phyloP scores from a whole-genome alignment of 208 protist genomes.

The Leishmania major region DNA sequence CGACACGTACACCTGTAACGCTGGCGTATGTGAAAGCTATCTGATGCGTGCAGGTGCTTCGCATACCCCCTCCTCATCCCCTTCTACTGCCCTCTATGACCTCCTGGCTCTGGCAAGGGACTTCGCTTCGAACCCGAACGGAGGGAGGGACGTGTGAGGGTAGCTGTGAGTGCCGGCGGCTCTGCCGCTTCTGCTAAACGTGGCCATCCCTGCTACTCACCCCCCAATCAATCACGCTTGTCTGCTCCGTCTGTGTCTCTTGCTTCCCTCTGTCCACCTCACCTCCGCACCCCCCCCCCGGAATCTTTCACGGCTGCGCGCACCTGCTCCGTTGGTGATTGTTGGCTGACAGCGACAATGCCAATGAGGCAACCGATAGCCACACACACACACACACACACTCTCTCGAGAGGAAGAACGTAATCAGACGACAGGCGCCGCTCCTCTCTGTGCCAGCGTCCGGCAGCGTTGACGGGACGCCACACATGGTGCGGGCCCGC shows the following conservation, averaged over 20 bases:
- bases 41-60: not conserved
- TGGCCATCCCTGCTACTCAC: not conserved
- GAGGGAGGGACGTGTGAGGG: not conserved
- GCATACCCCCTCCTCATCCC: not conserved
- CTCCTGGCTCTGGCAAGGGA: not conserved
- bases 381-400: not conserved
- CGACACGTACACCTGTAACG: not conserved
- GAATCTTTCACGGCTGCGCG: not conserved
- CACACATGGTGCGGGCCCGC: not conserved
- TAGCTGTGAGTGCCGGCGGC: not conserved
- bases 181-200: not conserved
- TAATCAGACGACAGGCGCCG: not conserved
- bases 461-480: not conserved
- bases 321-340: not conserved
- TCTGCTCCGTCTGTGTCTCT: not conserved
- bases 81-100: not conserved
- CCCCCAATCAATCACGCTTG: not conserved
- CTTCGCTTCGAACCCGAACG: not conserved
- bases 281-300: not conserved
- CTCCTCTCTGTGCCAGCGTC: not conserved
- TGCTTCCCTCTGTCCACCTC: not conserved
- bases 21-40: not conserved
- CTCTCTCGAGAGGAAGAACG: not conserved
- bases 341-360: not conserved
- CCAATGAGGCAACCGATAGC: not conserved